phyloP scores from a whole-genome alignment of 805 yeast species.

The Candida succiphila region DNA sequence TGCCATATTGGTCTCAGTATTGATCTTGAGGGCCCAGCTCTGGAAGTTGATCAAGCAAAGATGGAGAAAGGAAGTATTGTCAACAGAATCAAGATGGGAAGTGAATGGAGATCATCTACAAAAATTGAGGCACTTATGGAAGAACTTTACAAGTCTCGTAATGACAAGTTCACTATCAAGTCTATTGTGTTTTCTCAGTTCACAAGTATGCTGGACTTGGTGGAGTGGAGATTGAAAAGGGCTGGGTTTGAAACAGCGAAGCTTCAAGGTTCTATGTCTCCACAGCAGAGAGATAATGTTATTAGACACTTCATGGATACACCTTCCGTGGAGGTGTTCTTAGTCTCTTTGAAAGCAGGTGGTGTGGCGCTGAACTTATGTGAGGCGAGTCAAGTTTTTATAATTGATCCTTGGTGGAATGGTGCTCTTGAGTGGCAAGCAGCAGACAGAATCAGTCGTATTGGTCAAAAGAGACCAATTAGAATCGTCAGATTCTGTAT shows the following conservation, averaged over 20 bases:
- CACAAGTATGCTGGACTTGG: constrained; percentile 90
- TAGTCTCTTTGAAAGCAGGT: constrained; percentile 95
- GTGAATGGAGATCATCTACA: constrained; percentile 89
- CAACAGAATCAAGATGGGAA: constrained; percentile 78
- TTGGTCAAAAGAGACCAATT: constrained; percentile 93
- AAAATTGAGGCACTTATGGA: constrained; percentile 95
- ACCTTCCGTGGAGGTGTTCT: constrained; percentile 83
- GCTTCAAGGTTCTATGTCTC: constrained; percentile 95
- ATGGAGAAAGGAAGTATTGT: constrained; percentile 67
- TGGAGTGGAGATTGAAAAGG: constrained; percentile 89
- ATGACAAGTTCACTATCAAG: constrained; percentile 82
- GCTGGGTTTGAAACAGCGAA: constrained; percentile 96
- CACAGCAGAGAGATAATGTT: constrained; percentile 86
- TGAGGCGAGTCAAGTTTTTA: constrained; percentile 94
- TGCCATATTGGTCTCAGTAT: constrained; percentile 91
- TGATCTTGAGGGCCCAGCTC: constrained; percentile 78
- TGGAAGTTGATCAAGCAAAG: constrained; percentile 52
- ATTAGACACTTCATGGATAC: constrained; percentile 89
- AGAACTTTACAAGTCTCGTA: constrained; percentile 77
- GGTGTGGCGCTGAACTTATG: constrained; percentile 96
- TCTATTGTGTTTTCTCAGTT: constrained; percentile 97
- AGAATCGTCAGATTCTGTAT: constrained; percentile 86
- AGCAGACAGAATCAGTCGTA: constrained; percentile 96
- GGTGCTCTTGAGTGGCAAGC: constrained; percentile 98
- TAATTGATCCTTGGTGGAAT: constrained; percentile 99